These are phyloP conservation scores for Chenopodium suecicum DNA, from an alignment of 148 eudicot genomes.

Conservation along the genomic window DNA sequence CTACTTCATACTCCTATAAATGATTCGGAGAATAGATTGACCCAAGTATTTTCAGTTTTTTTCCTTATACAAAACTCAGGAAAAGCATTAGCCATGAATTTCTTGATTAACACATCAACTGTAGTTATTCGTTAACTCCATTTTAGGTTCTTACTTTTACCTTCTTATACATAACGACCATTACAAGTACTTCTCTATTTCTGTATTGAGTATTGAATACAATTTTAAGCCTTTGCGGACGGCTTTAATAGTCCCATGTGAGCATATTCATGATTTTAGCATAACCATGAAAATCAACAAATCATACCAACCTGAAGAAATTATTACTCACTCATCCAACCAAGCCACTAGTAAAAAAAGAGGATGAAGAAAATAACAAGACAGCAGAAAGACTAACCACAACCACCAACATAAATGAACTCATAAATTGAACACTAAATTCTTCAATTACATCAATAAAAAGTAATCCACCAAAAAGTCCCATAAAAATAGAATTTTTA, in stretches of 20 bases:
- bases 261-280: background rate
- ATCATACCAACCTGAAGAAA: background rate
- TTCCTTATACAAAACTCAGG: too few species aligned
- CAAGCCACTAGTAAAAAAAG: background rate
- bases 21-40: too few species aligned
- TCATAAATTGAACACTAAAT: conserved; percentile 30
- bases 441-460: conserved; percentile 19
- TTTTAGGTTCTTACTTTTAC: too few species aligned
- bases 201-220: background rate
- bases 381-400: conserved; percentile 5
- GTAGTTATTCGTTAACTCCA: too few species aligned
- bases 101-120: too few species aligned
- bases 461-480: background rate
- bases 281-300: background rate
- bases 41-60: too few species aligned
- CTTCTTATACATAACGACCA: background rate
- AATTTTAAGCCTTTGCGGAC: background rate
- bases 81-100: too few species aligned
- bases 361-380: conserved; percentile 7
- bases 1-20: too few species aligned
- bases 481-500: background rate
- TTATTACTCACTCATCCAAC: background rate
- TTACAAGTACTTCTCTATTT: too few species aligned
- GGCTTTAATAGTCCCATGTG: background rate
- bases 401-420: conserved; percentile 33